Conservation (phyloP, 805 yeast species). For the Schwanniomyces vanrijiae region DNA sequence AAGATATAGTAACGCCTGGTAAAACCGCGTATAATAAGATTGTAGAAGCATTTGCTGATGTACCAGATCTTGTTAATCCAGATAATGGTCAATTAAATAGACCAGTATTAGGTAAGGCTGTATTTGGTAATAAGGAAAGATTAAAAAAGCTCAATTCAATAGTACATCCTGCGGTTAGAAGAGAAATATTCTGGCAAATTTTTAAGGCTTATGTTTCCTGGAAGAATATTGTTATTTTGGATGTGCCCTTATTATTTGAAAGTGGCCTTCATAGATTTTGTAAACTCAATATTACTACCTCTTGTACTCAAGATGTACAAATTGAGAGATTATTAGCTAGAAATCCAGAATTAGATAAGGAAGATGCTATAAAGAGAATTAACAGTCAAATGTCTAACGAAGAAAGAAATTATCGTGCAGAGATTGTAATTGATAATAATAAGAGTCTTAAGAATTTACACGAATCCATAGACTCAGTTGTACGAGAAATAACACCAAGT, state of each 20-base stretch:
- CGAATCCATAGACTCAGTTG: slow-evolving; percentile 18
- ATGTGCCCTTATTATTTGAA: slow-evolving; percentile 90
- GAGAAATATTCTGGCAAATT: slow-evolving; percentile 60
- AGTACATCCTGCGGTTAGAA: slow-evolving; percentile 85
- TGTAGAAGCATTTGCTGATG: slow-evolving; percentile 54
- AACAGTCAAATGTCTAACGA: slow-evolving; percentile 70
- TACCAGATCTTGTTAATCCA: slow-evolving; percentile 49
- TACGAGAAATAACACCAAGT: slow-evolving; percentile 26
- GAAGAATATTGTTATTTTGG: slow-evolving; percentile 65
- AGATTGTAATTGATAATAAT: slow-evolving; percentile 66
- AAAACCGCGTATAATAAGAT: slow-evolving; percentile 66
- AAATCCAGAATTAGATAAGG: slow-evolving; percentile 61
- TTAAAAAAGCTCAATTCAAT: slow-evolving; percentile 64
- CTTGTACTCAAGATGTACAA: slow-evolving; percentile 61
- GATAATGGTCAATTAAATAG: slow-evolving; percentile 58
- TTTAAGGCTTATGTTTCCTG: slow-evolving; percentile 58
- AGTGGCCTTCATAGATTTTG: slow-evolving; percentile 69
- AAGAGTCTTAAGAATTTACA: slow-evolving; percentile 23
- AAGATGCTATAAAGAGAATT: slow-evolving; percentile 74
- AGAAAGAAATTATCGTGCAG: slow-evolving; percentile 59
- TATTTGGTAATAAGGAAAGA: slow-evolving; percentile 67
- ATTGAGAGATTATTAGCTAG: slow-evolving; percentile 61
- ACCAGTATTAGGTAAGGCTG: slow-evolving; percentile 70
- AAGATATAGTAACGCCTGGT: slow-evolving; percentile 83
- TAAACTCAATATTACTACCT: slow-evolving; percentile 67